These are phyloP conservation scores for Poa annua DNA, from an alignment of 176 grass and related monocot species.

Conservation along the genomic window DNA sequence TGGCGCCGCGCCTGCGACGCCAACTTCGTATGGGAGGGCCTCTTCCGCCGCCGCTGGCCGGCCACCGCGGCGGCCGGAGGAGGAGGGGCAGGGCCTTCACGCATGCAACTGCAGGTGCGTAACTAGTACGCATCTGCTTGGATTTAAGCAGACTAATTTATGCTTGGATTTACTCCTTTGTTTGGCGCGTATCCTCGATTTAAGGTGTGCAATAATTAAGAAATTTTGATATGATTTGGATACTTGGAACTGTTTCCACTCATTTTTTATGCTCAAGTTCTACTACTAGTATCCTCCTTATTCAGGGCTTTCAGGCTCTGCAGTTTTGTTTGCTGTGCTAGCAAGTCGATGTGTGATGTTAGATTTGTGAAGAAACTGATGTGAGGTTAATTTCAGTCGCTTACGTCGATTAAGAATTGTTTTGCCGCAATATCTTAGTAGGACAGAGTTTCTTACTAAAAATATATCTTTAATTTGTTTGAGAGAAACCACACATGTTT, in stretches of 20 bases:
- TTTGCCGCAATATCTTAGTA: not conserved
- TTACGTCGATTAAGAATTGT: not conserved
- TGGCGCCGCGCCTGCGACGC: constrained; percentile 62
- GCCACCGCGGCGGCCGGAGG: not conserved
- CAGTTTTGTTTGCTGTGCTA: not conserved
- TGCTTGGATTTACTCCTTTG: not conserved
- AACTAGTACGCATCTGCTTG: too few relatives aligned
- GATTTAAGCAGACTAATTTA: not conserved
- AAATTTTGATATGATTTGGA: not conserved
- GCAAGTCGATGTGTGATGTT: not conserved
- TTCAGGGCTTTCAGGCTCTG: not conserved
- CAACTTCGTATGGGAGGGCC: constrained; percentile 63
- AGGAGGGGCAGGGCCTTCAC: constrained; percentile 27
- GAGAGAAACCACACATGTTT: not conserved
- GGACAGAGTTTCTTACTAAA: not conserved
- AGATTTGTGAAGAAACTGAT: not conserved
- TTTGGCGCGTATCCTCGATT: not conserved
- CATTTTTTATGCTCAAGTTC: not conserved
- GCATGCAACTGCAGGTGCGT: constrained; percentile 9
- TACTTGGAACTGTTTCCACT: not conserved
- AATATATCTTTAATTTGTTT: not conserved
- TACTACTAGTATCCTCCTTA: not conserved
- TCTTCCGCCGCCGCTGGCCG: constrained; percentile 70
- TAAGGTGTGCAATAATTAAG: not conserved
- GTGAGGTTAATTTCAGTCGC: not conserved